These are phyloP conservation scores for Ophiostoma sp. DNA, from an alignment of 2,329 filamentous ascomycete genomes.

Conservation along the genomic window DNA sequence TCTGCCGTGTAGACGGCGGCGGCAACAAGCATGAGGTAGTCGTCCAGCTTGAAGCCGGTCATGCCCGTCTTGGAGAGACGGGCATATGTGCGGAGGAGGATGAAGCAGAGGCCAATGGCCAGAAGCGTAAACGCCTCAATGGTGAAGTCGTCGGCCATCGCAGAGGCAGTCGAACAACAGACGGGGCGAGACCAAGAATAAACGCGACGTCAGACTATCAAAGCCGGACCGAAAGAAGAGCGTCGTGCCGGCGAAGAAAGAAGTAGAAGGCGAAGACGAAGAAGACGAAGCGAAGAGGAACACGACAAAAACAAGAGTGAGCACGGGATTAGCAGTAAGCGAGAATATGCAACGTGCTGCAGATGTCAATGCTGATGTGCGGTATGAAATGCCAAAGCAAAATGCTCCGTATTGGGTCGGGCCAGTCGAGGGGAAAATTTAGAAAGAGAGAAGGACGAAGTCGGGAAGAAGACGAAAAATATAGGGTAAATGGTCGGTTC, in stretches of 20 bases:
- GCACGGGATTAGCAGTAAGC: not conserved
- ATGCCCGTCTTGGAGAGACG: constrained; percentile 45
- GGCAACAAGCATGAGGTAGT: constrained; percentile 54
- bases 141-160: constrained; percentile 31
- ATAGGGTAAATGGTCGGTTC: not conserved
- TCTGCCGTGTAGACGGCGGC: constrained; percentile 33
- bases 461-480: not conserved
- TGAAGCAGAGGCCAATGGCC: constrained; percentile 45
- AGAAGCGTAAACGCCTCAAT: constrained; percentile 48
- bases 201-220: not conserved
- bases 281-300: not conserved
- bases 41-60: constrained; percentile 49
- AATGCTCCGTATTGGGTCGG: not conserved
- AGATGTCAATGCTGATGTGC: not conserved
- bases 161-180: not conserved
- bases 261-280: not conserved
- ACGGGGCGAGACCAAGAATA: not conserved
- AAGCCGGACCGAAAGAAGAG: not conserved
- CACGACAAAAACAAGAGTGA: not conserved
- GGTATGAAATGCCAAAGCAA: not conserved
- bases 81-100: constrained; percentile 46
- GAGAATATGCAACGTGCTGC: not conserved
- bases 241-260: not conserved
- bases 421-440: not conserved
- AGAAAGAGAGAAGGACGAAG: not conserved